phyloP scores from a whole-genome alignment of 768 basidiomycete genomes.

The Lactarius psammicola region DNA sequence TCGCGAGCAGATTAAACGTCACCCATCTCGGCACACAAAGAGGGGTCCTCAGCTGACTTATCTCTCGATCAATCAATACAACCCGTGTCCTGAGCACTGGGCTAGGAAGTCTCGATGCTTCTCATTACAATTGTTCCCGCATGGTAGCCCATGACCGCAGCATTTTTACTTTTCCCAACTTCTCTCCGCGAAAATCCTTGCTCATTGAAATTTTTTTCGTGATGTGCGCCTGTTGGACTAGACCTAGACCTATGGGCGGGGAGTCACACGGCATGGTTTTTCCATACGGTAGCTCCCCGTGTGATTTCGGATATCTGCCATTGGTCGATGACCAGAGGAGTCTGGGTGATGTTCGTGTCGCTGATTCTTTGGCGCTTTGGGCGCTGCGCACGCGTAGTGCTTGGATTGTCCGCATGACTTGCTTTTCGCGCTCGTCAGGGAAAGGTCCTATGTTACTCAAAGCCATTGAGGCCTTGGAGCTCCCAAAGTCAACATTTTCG shows the following conservation, averaged over 20 bases:
- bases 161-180: constrained; percentile 52
- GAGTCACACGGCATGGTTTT: background rate
- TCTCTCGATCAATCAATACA: constrained; percentile 55
- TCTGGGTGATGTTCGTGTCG: background rate
- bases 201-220: constrained; percentile 45
- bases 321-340: background rate
- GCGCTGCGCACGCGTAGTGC: background rate
- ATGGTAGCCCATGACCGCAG: constrained; percentile 45
- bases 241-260: background rate
- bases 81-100: constrained; percentile 30
- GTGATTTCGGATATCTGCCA: background rate
- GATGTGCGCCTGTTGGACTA: too few relatives aligned
- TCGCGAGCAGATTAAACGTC: too few relatives aligned
- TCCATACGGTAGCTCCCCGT: background rate
- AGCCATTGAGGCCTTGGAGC: background rate
- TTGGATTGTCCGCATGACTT: background rate
- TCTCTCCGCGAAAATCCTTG: constrained; percentile 54
- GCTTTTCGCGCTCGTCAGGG: background rate
- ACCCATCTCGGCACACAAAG: background rate
- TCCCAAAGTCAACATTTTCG: background rate
- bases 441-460: background rate
- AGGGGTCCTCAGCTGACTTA: constrained; percentile 62
- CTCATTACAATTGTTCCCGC: constrained; percentile 4
- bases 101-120: constrained; percentile 26
- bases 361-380: background rate